Evolutionary conservation across 129 eudicot species (phyloP), one percentile per base, ranked within the genome.

Genomic region (Scalesia atractyloides): DNA sequence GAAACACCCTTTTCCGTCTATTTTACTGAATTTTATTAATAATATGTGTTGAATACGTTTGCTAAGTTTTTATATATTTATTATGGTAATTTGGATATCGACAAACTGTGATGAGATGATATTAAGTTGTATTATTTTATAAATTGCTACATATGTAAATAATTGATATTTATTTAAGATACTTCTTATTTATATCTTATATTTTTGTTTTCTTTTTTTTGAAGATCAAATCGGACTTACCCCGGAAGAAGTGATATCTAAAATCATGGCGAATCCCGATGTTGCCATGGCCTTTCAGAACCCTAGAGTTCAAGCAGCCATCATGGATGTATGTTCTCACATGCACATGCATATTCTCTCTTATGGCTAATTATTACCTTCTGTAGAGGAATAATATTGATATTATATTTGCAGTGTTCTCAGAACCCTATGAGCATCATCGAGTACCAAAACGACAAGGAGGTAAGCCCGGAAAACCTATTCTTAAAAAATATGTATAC

Each of bases 231-330:
- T 95, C 12, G 99, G 99, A 56, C 91, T 95, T 72, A 88, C 94
- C 10, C 99, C 97, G 0, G 96, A 95, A 84, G 97, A 95, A 74
- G 96, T 91, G 48, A 85, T 95, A 64, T 95, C 99, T 44, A 95
- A 91, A 79, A 91, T 95, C 59, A 90, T 95, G 97, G 96, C 96
- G 20, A 95, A 90, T 83, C 99, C 99, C 1, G 99, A 95, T 15
- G 87, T 95, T 70, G 99, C 99, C 53, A 86, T 88, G 99, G 97
- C 96, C 44, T 91, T 95, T 67, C 99, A 95, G 73, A 95, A 95
- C 65, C 99, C 99, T 7, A 88, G 97, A 91, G 91, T 95, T 76
- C 99, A 91, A 89, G 94, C 92, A 24, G 99, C 99, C 66, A 90
- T 95, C 80, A 84, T 95, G 96, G 99, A 95, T 69, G 99, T 95